Evolutionary conservation across 2,329 filamentous ascomycete genomes (phyloP).

Genomic region (Penicillium fuscoglaucum): DNA sequence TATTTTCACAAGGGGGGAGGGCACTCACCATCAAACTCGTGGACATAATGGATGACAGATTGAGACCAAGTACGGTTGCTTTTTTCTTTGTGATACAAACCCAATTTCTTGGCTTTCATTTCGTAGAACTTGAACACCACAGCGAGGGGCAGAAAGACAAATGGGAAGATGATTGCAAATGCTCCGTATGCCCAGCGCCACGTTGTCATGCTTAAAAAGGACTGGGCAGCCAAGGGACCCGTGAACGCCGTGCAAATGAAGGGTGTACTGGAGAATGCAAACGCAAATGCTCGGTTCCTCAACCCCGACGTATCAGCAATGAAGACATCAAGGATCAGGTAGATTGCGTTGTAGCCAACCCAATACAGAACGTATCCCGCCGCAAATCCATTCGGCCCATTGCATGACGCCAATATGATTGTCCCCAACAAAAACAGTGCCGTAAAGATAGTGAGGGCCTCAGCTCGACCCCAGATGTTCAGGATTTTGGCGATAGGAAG

Average conservation of each 20-base stretch:
- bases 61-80: no score
- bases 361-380: slow-evolving; percentile 64
- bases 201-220: slow-evolving; percentile 50
- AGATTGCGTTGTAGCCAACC: slow-evolving; percentile 58
- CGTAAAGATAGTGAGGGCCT: slow-evolving; percentile 56
- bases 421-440: slow-evolving; percentile 44
- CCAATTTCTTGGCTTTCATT: no score
- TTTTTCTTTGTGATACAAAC: no score
- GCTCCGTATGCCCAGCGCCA: slow-evolving; percentile 44
- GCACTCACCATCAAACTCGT: no score
- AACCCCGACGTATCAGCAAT: slow-evolving; percentile 64
- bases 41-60: no score
- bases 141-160: no score
- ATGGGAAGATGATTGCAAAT: no score
- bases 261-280: slow-evolving; percentile 60
- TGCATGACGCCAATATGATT: no score
- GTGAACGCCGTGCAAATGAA: slow-evolving; percentile 63
- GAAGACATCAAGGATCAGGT: slow-evolving; percentile 59
- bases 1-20: no score
- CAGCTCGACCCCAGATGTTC: slow-evolving; percentile 62
- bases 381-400: neutral
- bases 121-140: no score
- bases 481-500: slow-evolving; percentile 62
- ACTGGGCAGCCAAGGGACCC: slow-evolving; percentile 54
- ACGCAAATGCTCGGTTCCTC: slow-evolving; percentile 60